Conservation (phyloP, 2,329 filamentous ascomycete genomes). For the Fusarium graminum region DNA sequence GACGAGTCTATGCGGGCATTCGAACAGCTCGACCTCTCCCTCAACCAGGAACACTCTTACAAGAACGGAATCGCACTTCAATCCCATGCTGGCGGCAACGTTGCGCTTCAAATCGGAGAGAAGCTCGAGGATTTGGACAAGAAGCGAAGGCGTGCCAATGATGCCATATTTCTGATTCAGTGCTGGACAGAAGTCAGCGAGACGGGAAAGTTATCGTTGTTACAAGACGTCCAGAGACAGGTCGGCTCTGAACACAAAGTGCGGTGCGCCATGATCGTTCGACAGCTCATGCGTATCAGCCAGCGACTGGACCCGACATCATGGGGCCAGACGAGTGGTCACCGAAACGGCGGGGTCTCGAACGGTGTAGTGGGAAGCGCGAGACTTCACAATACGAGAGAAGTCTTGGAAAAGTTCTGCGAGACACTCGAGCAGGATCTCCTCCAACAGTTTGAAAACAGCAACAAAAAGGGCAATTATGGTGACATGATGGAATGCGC, state of each 20-base stretch:
- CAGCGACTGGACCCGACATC: constrained; percentile 85
- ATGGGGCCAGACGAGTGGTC: constrained; percentile 74
- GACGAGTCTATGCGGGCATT: constrained; percentile 94
- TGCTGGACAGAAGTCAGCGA: constrained; percentile 98
- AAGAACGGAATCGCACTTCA: constrained; percentile 52
- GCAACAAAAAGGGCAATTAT: constrained; percentile 94
- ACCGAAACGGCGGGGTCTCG: constrained; percentile 60
- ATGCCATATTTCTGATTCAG: constrained; percentile 94
- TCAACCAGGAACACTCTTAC: constrained; percentile 71
- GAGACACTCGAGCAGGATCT: constrained; percentile 96
- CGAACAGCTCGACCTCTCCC: constrained; percentile 85
- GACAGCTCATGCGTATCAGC: constrained; percentile 94
- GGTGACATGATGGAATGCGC: constrained; percentile 99
- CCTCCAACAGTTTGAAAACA: constrained; percentile 96
- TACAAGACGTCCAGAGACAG: constrained; percentile 89
- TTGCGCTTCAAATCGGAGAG: constrained; percentile 95
- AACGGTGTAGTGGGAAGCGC: constrained; percentile 59
- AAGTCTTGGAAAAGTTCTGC: constrained; percentile 95
- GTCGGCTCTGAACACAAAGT: constrained; percentile 93
- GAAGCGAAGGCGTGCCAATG: constrained; percentile 88
- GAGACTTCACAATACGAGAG: constrained; percentile 77
- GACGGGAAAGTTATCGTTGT: constrained; percentile 83
- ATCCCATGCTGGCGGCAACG: constrained; percentile 78
- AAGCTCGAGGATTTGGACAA: constrained; percentile 93
- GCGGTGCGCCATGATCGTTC: constrained; percentile 90